Conservation (phyloP, 2,329 filamentous ascomycete genomes). For the Teratosphaeria destructans region DNA sequence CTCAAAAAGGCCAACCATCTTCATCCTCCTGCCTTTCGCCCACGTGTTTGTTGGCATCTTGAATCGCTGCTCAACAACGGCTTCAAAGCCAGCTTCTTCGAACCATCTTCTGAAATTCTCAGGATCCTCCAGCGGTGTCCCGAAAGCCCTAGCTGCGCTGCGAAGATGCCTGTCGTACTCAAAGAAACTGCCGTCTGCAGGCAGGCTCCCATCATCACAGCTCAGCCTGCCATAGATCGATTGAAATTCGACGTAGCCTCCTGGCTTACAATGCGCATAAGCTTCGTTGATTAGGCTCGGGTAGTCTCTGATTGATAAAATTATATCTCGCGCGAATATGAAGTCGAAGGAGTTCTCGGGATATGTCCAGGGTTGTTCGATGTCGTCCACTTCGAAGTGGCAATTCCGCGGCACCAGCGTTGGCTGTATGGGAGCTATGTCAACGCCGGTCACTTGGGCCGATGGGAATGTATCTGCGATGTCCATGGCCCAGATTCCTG, state of each 20-base stretch:
- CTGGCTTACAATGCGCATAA: slow-evolving; percentile 12
- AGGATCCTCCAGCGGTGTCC: not conserved
- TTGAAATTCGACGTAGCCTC: slow-evolving; percentile 13
- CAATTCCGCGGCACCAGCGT: slow-evolving; percentile 26
- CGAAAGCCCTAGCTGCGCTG: not conserved
- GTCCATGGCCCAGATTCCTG: slow-evolving; percentile 75
- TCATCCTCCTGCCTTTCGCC: slow-evolving; percentile 27
- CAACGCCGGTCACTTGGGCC: slow-evolving; percentile 33
- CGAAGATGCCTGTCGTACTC: not conserved
- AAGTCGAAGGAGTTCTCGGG: slow-evolving; percentile 26
- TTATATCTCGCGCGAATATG: slow-evolving; percentile 26
- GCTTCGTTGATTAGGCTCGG: slow-evolving; percentile 7
- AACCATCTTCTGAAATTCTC: not conserved
- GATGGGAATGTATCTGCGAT: slow-evolving; percentile 21
- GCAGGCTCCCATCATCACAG: not conserved
- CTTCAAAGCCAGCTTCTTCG: slow-evolving; percentile 33
- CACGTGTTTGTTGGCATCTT: slow-evolving; percentile 35
- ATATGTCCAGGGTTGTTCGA: slow-evolving; percentile 27
- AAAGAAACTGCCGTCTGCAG: not conserved
- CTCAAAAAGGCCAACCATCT: slow-evolving; percentile 25
- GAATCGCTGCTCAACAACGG: slow-evolving; percentile 32
- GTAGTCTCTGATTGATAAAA: slow-evolving; percentile 12
- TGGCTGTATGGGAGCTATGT: slow-evolving; percentile 28
- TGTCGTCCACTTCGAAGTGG: slow-evolving; percentile 30
- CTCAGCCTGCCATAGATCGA: not conserved